These are phyloP conservation scores for Ilyonectria robusta DNA, from an alignment of 2,329 filamentous ascomycete species.

Conservation along the genomic window DNA sequence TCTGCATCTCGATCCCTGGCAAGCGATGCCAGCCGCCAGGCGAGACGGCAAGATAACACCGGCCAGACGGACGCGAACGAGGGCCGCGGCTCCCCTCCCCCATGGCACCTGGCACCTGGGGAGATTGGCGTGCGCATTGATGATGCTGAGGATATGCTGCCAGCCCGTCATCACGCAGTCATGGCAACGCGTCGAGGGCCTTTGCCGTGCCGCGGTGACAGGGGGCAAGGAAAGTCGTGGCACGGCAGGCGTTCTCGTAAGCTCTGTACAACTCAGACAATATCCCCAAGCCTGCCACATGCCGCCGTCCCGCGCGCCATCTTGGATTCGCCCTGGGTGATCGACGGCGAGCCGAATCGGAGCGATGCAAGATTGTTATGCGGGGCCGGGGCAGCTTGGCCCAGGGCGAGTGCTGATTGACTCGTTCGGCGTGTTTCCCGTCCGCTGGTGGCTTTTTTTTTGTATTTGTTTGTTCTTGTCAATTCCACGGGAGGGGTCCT, in stretches of 20 bases:
- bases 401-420: neutral
- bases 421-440: neutral
- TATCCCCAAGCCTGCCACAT: neutral
- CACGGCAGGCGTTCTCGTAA: neutral
- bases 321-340: conserved; percentile 10
- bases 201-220: neutral
- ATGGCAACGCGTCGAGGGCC: neutral
- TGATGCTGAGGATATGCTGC: neutral
- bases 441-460: conserved; percentile 1
- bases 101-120: neutral
- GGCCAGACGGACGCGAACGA: neutral
- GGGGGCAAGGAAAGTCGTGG: neutral
- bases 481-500: neutral
- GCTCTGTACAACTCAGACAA: neutral
- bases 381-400: conserved; percentile 4
- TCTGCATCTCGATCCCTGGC: conserved; percentile 12
- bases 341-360: conserved; percentile 29
- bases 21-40: neutral
- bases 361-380: conserved; percentile 29
- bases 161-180: neutral
- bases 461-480: neutral
- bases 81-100: neutral
- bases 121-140: neutral
- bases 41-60: neutral
- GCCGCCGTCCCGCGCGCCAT: neutral